Conservation (phyloP, 768 basidiomycete genomes). For the Podaxis pistillaris region DNA sequence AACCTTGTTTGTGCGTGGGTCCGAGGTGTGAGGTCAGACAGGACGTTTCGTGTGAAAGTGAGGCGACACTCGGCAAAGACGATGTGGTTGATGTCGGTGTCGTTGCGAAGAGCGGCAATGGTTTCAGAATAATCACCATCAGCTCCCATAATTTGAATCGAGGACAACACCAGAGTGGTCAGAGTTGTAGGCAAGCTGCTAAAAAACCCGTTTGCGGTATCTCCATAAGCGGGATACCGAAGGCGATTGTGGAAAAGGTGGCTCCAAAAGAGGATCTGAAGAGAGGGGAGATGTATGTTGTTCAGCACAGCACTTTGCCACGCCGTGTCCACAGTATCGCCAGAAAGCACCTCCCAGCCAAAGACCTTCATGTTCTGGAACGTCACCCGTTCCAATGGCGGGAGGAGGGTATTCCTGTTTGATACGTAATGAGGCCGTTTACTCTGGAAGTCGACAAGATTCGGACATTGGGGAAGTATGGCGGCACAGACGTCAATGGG, state of each 20-base stretch:
- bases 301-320: background rate
- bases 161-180: background rate
- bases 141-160: background rate
- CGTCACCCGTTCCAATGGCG: constrained; percentile 14
- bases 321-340: background rate
- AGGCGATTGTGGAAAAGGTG: background rate
- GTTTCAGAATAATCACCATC: background rate
- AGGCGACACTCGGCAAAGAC: background rate
- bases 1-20: background rate
- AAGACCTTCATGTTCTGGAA: background rate
- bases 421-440: background rate
- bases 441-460: background rate
- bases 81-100: background rate
- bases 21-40: background rate
- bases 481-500: background rate
- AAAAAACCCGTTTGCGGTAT: background rate
- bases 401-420: background rate
- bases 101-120: background rate
- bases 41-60: background rate
- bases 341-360: background rate
- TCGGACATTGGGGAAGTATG: background rate
- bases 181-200: background rate
- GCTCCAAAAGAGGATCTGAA: background rate
- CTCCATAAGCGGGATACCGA: background rate
- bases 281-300: background rate